Evolutionary conservation across 805 yeast genomes (phyloP), one percentile per base, ranked within the genome.

Genomic region (Schizosaccharomyces octosporus): DNA sequence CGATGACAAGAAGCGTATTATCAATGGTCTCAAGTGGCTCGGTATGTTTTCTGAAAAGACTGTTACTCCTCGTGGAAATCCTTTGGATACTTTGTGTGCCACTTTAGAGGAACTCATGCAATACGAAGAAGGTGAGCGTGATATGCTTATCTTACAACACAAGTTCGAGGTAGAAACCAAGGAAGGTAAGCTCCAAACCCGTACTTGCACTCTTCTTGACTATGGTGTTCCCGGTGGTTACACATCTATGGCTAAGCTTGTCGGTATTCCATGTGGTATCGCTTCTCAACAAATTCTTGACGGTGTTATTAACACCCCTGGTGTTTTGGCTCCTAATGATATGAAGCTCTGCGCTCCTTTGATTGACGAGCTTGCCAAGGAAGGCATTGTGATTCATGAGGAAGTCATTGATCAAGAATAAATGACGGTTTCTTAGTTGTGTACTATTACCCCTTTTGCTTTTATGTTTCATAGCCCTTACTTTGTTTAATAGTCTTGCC

Each of bases 191-290:
- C 80, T 79, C 62, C 97, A 93, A 77, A 80, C 84, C 65, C 88
- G 97, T 79, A 89, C 97, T 63, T 85, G 97, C 24, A 93, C 98
- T 63, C 78, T 93, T 71, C 90, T 89, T 45, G 95, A 88, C 74
- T 87, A 86, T 74, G 98, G 98, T 76, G 82, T 79, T 67, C 77
- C 78, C 62, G 87, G 89, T 64, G 90, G 93, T 62, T 93, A 90
- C 82, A 84, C 95, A 51, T 89, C 97, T 43, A 93, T 93, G 98
- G 98, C 98, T 66, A 89, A 90, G 72, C 81, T 87, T 66, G 98
- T 93, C 62, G 98, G 98, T 77, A 90, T 88, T 65, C 98, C 98
- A 66, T 90, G 95, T 76, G 96, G 96, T 62, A 95, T 93, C 72
- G 98, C 97, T 39, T 78, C 85, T 63, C 81, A 81, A 75, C 84